Base-by-base conservation (phyloP, 306 rosid genomes). In the Leucaena leucocephala region DNA sequence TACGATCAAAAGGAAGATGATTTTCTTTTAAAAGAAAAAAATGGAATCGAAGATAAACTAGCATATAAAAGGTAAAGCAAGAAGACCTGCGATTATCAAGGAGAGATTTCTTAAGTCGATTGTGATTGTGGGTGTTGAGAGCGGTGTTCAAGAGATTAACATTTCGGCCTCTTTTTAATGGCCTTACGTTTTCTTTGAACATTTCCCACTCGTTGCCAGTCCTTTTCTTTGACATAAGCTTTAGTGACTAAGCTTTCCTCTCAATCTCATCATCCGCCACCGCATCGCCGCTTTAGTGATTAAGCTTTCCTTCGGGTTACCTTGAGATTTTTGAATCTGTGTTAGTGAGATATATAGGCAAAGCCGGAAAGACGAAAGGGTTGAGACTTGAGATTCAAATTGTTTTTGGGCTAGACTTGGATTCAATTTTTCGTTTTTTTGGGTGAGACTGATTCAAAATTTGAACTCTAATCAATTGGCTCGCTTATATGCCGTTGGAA, bases 141-240 rank as follows among this genome's bases (percentile, higher is more conserved):
- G 93, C 91, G 12, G 77, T 72, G 87, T 94, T 94, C 75, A 94
- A 79, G 76, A 92, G 69, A 27, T 78, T 78, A 16, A 94, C 80
- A 13, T 92, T 92, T 38, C 98, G 95, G n/a, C 98, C 98, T 55
- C 98, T 80, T 82, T 94, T 92, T 77, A 92, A 76, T 3, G 98
- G 98, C 87, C 90, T 88, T 3, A 94, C 97, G 77, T 94, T 94
- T 87, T 94, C 98, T 67, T 94, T 94, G 89, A 85, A 94, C 42
- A 70, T 88, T 48, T 94, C 98, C 98, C 98, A 94, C 79, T 94
- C 97, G 83, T 85, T 87, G 33, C 97, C 92, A 4, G 86, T 91
- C 77, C 79, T 80, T 54, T 86, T 82, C 79, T 89, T 88, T 6
- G 97, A 89, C 44, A 77, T 76, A 17, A 94, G 86, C 76, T 92